Conservation (phyloP, 2,329 filamentous ascomycete species). For the Ploettnerulaceae sp. region DNA sequence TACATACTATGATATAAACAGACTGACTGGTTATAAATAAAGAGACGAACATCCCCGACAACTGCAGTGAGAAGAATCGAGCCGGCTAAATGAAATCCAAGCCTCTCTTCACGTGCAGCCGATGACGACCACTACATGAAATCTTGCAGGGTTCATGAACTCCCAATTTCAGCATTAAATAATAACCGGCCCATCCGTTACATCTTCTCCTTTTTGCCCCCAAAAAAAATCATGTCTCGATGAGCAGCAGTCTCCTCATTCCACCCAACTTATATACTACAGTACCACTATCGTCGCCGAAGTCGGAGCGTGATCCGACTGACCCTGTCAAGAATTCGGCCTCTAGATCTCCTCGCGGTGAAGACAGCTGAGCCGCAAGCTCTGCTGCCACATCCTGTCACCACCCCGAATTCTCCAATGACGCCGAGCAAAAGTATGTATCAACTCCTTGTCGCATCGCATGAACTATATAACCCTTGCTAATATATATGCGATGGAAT, state of each 20-base stretch:
- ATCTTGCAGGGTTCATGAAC: constrained; percentile 7
- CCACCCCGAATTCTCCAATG: constrained; percentile 34
- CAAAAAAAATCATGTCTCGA: constrained; percentile 16
- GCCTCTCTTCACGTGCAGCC: constrained; percentile 13
- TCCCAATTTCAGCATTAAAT: constrained; percentile 8
- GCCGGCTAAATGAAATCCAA: background rate
- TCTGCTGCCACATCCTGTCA: constrained; percentile 30
- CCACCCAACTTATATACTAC: constrained; percentile 4
- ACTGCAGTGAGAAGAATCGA: background rate
- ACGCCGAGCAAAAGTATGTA: constrained; percentile 37
- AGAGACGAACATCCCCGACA: background rate
- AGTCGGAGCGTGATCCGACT: constrained; percentile 32
- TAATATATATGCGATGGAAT: background rate
- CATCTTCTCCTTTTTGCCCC: constrained; percentile 6
- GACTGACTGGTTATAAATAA: background rate
- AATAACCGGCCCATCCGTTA: constrained; percentile 8
- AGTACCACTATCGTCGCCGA: constrained; percentile 24
- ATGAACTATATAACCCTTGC: background rate
- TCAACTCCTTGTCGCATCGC: background rate
- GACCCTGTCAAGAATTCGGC: constrained; percentile 27
- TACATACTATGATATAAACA: too few relatives aligned
- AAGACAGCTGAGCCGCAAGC: constrained; percentile 23
- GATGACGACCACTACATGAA: constrained; percentile 2
- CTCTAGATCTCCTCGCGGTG: constrained; percentile 25
- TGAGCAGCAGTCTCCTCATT: constrained; percentile 8